Conservation (phyloP, 2,329 filamentous ascomycete genomes). For the Xylaria hypoxylon region DNA sequence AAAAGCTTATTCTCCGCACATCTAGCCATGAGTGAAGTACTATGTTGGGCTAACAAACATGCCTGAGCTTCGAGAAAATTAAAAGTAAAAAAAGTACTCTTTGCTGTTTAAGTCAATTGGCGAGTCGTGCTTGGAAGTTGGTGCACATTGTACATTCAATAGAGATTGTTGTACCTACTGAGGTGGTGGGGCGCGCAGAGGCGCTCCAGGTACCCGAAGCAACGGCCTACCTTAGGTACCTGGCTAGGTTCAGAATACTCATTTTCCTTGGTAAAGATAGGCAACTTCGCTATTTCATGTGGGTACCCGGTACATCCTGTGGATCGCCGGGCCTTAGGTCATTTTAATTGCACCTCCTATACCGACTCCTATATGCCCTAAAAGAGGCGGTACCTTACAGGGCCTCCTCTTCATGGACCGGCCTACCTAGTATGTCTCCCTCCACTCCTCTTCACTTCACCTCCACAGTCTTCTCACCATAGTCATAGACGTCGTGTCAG, state of each 20-base stretch:
- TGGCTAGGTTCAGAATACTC: constrained; percentile 9
- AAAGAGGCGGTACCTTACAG: constrained; percentile 20
- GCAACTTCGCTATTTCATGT: no score
- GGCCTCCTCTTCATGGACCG: constrained; percentile 2
- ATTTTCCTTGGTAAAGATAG: background rate
- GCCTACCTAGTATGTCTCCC: constrained; percentile 14
- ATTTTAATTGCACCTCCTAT: constrained; percentile 36
- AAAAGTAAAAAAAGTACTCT: background rate
- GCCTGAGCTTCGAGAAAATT: background rate
- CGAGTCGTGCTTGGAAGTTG: constrained; percentile 17
- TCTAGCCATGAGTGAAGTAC: constrained; percentile 7
- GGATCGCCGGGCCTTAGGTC: background rate
- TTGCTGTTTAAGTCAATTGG: background rate
- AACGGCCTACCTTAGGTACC: constrained; percentile 2
- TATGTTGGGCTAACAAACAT: background rate
- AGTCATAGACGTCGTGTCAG: constrained; percentile 25
- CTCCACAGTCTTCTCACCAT: constrained; percentile 26
- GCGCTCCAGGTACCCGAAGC: constrained; percentile 9
- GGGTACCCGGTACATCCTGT: constrained; percentile 17
- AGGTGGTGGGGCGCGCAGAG: constrained; percentile 11
- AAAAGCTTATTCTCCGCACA: background rate
- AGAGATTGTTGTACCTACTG: constrained; percentile 16
- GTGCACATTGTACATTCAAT: constrained; percentile 6
- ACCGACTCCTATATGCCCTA: constrained; percentile 7
- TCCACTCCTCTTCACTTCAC: constrained; percentile 26